Evolutionary conservation across 208 protist species (phyloP).

Genomic region (Crithidia bombi): DNA sequence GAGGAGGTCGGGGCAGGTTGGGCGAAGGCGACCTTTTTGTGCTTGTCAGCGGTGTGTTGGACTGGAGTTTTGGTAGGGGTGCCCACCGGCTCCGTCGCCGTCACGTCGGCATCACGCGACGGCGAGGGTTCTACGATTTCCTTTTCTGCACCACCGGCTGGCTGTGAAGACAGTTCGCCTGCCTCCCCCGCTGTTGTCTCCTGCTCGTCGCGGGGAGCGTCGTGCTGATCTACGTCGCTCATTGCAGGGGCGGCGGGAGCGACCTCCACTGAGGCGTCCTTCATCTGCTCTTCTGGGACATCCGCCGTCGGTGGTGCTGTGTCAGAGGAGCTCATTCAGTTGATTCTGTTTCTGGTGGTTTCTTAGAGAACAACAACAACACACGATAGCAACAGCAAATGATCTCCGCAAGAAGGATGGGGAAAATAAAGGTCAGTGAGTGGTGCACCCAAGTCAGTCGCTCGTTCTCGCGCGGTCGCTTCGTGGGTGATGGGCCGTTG

Average conservation of each 20-base stretch:
- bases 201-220: too few species aligned
- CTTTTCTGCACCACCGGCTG: not conserved
- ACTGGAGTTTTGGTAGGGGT: not conserved
- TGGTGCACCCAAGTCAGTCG: too few species aligned
- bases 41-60: not conserved
- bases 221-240: too few species aligned
- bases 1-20: not conserved
- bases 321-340: slow-evolving; percentile 17
- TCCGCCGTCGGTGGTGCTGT: not conserved
- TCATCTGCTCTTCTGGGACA: not conserved
- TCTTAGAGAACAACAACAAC: too few species aligned
- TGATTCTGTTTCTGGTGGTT: not conserved
- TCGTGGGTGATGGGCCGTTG: too few species aligned
- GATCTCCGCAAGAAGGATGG: too few species aligned
- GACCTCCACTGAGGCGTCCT: not conserved
- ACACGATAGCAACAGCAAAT: too few species aligned
- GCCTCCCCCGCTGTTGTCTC: not conserved
- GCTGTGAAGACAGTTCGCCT: not conserved
- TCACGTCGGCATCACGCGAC: not conserved
- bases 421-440: too few species aligned
- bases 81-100: not conserved
- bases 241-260: not conserved
- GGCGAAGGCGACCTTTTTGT: slow-evolving; percentile 10
- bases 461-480: too few species aligned
- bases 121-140: not conserved